These are phyloP conservation scores for Pyrenochaeta sp. DNA, from an alignment of 2,329 filamentous ascomycete genomes.

Conservation along the genomic window DNA sequence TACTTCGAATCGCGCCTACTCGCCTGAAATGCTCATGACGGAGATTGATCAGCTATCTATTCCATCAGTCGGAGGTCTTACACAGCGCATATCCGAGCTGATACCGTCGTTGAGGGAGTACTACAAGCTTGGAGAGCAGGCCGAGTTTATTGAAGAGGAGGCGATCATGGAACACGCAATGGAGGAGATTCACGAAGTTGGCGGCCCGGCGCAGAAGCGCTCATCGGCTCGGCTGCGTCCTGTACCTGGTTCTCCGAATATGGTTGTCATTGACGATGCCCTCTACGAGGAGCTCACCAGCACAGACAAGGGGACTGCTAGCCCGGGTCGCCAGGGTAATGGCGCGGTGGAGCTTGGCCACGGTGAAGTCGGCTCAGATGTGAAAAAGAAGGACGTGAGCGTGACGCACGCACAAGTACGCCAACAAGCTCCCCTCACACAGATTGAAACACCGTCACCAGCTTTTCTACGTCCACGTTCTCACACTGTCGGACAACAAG, in stretches of 20 bases:
- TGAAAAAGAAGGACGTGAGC: slow-evolving; percentile 12
- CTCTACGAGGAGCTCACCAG: slow-evolving; percentile 43
- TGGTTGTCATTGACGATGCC: slow-evolving; percentile 46
- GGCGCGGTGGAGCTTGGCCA: slow-evolving; percentile 10
- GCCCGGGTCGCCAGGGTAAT: slow-evolving; percentile 12
- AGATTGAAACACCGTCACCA: slow-evolving; percentile 39
- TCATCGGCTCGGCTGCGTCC: slow-evolving; percentile 46
- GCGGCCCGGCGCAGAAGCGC: slow-evolving; percentile 40
- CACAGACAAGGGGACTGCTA: slow-evolving; percentile 25
- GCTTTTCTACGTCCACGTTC: slow-evolving; percentile 34
- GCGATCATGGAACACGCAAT: slow-evolving; percentile 49
- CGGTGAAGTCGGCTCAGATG: slow-evolving; percentile 22
- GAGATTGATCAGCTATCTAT: slow-evolving; percentile 58
- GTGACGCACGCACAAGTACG: slow-evolving; percentile 19
- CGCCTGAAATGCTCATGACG: slow-evolving; percentile 48
- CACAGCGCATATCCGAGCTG: slow-evolving; percentile 56
- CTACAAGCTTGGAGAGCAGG: slow-evolving; percentile 45
- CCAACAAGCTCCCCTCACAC: slow-evolving; percentile 24
- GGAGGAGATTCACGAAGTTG: slow-evolving; percentile 41
- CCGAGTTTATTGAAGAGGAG: slow-evolving; percentile 47
- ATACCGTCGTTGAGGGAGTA: slow-evolving; percentile 55
- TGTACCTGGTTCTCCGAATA: slow-evolving; percentile 40
- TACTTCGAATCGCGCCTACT: slow-evolving; percentile 43
- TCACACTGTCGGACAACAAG: slow-evolving; percentile 26
- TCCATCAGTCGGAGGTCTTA: slow-evolving; percentile 56